A percentile compares a stretch with the other conserved stretches of the same genome.
Evolutionary conservation across 305 asterid species (phyloP).

Genomic region (Nicotiana rustica): DNA sequence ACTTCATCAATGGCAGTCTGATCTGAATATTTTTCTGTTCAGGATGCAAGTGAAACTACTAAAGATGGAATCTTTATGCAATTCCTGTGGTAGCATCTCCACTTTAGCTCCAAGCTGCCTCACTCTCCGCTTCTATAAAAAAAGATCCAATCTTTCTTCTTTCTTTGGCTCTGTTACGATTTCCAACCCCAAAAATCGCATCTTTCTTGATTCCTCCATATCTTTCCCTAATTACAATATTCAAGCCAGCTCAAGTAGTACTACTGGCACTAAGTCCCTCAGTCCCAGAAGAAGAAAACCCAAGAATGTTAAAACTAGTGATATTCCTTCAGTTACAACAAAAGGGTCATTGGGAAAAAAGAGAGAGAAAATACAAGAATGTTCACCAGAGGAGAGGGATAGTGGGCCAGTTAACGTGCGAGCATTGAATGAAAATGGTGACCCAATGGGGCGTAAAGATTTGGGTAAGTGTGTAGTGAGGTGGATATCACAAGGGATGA

Average conservation of each 20-base stretch:
- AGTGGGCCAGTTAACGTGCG: conserved; percentile 45
- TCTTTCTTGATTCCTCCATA: conserved; percentile 43
- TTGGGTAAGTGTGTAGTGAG: conserved; percentile 81
- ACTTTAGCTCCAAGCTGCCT: conserved; percentile 46
- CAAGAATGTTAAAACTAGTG: conserved; percentile 26
- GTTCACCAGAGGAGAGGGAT: conserved; percentile 19
- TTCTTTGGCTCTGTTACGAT: conserved; percentile 37
- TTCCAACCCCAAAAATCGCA: conserved; percentile 35
- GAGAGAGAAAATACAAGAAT: conserved; percentile 28
- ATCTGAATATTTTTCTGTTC: not conserved
- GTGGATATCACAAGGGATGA: conserved; percentile 91
- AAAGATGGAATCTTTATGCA: conserved; percentile 70
- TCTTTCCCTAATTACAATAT: not conserved
- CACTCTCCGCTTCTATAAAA: conserved; percentile 35
- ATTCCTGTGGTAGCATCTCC: conserved; percentile 66
- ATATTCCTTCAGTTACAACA: conserved; percentile 19
- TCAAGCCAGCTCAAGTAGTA: not conserved
- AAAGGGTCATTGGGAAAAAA: conserved; percentile 21
- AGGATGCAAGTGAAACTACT: conserved; percentile 16
- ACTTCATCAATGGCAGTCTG: conserved; percentile 30
- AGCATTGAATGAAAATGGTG: conserved; percentile 69
- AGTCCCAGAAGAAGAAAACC: conserved; percentile 51
- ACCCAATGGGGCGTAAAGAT: conserved; percentile 84
- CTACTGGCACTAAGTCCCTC: conserved; percentile 27
- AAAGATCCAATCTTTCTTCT: conserved; percentile 38